Evolutionary conservation across 2,329 filamentous ascomycete genomes (phyloP).

Genomic region (Penicillium fuscoglaucum): DNA sequence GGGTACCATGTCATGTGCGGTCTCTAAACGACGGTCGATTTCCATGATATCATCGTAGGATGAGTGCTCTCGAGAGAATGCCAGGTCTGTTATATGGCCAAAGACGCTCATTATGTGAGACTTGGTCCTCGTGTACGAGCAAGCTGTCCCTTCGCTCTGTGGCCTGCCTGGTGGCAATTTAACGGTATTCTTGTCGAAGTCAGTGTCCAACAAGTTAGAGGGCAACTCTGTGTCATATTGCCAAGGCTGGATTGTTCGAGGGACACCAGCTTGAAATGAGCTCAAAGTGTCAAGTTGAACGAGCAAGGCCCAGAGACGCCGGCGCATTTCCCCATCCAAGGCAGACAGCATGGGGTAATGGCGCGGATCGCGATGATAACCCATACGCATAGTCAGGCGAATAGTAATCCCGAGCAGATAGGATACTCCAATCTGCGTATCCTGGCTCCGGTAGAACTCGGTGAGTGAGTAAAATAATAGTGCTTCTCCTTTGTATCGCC

Average conservation of each 20-base stretch:
- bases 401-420: slow-evolving; percentile 57
- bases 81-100: slow-evolving; percentile 41
- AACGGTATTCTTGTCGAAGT: slow-evolving; percentile 55
- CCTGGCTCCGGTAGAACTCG: slow-evolving; percentile 34
- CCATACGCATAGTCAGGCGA: slow-evolving; percentile 62
- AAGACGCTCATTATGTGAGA: slow-evolving; percentile 37
- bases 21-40: slow-evolving; percentile 39
- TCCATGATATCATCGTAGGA: slow-evolving; percentile 41
- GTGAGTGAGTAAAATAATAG: slow-evolving; percentile 32
- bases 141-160: slow-evolving; percentile 53
- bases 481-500: slow-evolving; percentile 35
- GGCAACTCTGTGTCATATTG: slow-evolving; percentile 62
- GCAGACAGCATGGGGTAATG: slow-evolving; percentile 56
- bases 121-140: slow-evolving; percentile 41
- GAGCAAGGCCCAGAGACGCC: slow-evolving; percentile 44
- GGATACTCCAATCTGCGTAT: slow-evolving; percentile 54
- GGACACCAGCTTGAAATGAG: slow-evolving; percentile 65
- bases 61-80: slow-evolving; percentile 34
- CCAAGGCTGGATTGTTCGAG: slow-evolving; percentile 60
- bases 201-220: slow-evolving; percentile 60
- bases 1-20: slow-evolving; percentile 29
- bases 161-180: slow-evolving; percentile 57
- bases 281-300: slow-evolving; percentile 61
- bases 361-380: slow-evolving; percentile 59
- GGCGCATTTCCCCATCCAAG: slow-evolving; percentile 57